phyloP scores from a whole-genome alignment of 176 grass and related monocot genomes.

The Carex pumila region DNA sequence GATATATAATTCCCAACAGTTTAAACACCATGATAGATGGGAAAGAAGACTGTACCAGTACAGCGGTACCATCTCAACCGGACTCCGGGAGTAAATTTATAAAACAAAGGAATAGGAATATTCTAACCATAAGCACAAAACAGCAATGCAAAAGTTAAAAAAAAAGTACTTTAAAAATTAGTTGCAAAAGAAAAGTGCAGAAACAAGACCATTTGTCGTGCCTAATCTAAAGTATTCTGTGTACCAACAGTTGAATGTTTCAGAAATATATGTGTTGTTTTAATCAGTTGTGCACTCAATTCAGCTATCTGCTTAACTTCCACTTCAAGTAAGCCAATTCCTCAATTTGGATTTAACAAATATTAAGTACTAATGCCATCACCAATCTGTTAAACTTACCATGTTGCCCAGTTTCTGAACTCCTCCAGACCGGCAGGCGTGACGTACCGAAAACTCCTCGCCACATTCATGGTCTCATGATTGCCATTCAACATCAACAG shows the following conservation, averaged over 20 bases:
- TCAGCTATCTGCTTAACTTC: background rate
- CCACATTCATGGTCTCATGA: conserved; percentile 93
- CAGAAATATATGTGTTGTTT: background rate
- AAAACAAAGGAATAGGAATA: background rate
- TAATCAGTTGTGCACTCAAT: background rate
- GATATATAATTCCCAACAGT: background rate
- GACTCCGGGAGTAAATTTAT: background rate
- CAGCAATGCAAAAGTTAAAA: background rate
- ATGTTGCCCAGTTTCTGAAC: conserved; percentile 57
- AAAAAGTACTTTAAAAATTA: background rate
- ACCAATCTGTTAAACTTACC: conserved; percentile 8
- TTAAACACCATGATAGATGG: background rate
- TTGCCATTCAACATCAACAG: conserved; percentile 71
- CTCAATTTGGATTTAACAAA: background rate
- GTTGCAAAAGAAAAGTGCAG: background rate
- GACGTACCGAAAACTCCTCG: conserved; percentile 65
- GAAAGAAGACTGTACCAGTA: background rate
- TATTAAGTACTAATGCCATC: background rate
- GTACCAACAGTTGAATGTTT: background rate
- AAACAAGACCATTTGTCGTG: background rate
- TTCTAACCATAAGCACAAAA: background rate
- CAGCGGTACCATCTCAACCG: background rate
- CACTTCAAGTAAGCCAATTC: background rate
- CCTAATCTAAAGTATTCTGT: background rate
- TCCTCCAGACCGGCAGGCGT: conserved; percentile 52